Base-by-base conservation (phyloP, 2,329 filamentous ascomycete genomes). In the Sporothrix luriei region DNA sequence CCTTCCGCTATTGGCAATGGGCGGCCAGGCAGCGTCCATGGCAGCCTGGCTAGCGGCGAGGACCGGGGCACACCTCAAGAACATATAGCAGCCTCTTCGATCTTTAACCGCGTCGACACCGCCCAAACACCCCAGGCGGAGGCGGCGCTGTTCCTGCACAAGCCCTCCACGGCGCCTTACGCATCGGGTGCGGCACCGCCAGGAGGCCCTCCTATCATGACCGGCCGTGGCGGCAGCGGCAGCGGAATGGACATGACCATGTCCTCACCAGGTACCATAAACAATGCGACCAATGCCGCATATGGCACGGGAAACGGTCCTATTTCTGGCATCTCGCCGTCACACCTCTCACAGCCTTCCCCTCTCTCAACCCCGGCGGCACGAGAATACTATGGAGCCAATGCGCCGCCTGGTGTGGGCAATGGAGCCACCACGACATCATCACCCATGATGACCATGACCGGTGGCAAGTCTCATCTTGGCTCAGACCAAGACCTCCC, bases 401-500 rank as follows among this genome's bases (percentile, higher is more conserved):
- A 51, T 13, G 72, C 48, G 1, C 69, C 70, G 9, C 67, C 55
- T n/a, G 65, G 38, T 11, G 78, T 76, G 57, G 52, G 40, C 40
- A 46, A 29, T 21, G 46, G 61, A 7, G 71, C 68, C 5, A 57
- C 74, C 6, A 33, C 64, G 2, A 33, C 72, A 4, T 69, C 72
- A 4, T 72, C 80, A 54, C 82, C 84, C 11, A 84, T 82, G 29
- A 80, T 88, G 29, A 84, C 83, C 68, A 82, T 89, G 38, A 79
- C 84, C 61, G 79, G 77, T 71, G 84, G 79, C 77, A 68, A 70
- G 24, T 13, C 55, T 13, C 83, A 82, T 73, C 80, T 78, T 71
- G 83, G 77, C 24, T 81, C 85, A 2, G 89, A 91, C 74, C 85
- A 89, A 66, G 90, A 91, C 70, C 84, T 93, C 38, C 91, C 91